Evolutionary conservation across 169 alveolate species (phyloP), one percentile per base, ranked within the genome.

Genomic region (Eimeria acervulina): DNA sequence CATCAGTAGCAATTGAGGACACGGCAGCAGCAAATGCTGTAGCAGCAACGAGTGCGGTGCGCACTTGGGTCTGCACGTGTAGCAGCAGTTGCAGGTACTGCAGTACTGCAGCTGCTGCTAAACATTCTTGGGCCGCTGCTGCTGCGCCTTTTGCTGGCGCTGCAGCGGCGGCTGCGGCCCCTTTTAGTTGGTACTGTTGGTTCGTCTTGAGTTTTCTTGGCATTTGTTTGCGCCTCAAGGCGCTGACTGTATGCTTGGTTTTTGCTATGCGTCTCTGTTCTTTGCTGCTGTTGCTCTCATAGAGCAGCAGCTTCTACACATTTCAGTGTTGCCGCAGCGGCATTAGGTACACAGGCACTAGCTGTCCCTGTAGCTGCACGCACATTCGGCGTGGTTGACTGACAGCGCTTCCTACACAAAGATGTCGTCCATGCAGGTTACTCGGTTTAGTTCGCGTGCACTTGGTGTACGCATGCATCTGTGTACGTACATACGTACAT

Each of bases 191-290:
- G n/a, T 68, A 31, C 42, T 68, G 80, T 31, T 68, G 19, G n/a
- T 15, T 68, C 23, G 23, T 33, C 23, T 68, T 68, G 80, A 68
- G 44, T 15, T 31, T 31, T 68, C 80, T 68, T 68, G 80, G 42
- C 80, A 68, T 68, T 68, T 68, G 80, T 68, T 68, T 33, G 80
- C 47, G 42, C 44, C 80, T 31, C 44, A 28, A n/a, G 42, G 42
- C 80, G 80, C 80, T 33, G 80, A 68, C 80, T 68, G 80, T 68
- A 68, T 68, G 80, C 80, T 68, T 33, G 74, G 80, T 68, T 23
- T 12, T 68, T 68, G n/a, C 23, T 33, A 31, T 33, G 80, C 33
- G 80, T 51, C 59, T 51, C 15, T 51, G 59, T 51, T 10, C 59
- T 51, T 10, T 17, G 59, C 21, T 17, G 59, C 59, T 51, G 59